phyloP scores from a whole-genome alignment of 139 green algal genomes.

The Chlorella sp. region DNA sequence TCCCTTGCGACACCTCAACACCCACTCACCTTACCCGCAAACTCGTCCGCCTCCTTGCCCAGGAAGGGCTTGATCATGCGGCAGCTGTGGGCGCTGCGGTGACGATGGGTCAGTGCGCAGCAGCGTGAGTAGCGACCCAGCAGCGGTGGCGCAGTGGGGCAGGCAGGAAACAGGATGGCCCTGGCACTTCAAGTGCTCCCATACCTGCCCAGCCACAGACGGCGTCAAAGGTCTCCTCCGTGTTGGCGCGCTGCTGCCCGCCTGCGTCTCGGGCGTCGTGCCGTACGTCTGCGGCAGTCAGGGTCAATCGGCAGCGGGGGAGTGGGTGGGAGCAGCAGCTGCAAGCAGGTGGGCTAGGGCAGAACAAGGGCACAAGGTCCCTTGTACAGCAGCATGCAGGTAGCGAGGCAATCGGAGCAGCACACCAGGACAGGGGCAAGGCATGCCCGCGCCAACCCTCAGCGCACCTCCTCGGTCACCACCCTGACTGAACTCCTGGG shows the following conservation, averaged over 20 bases:
- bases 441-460: background rate
- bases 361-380: background rate
- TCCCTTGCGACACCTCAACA: too few relatives aligned
- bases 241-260: conserved; percentile 17
- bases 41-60: conserved; percentile 84
- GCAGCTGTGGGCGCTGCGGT: conserved; percentile 68
- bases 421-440: too few relatives aligned
- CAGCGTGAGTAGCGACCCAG: too few relatives aligned
- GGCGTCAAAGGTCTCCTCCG: conserved; percentile 57
- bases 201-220: background rate
- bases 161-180: too few relatives aligned
- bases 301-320: too few relatives aligned
- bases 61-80: conserved; percentile 97
- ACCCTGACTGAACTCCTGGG: background rate
- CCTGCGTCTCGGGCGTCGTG: background rate
- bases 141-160: too few relatives aligned
- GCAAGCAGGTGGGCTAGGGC: background rate
- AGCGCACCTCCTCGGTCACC: background rate
- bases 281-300: background rate
- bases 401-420: background rate
- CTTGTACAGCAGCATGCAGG: background rate
- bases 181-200: too few relatives aligned
- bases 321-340: too few relatives aligned
- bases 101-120: too few relatives aligned
- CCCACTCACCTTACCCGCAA: conserved; percentile 52